Conservation (phyloP, 2,329 filamentous ascomycete species). For the Claviceps digitariae region DNA sequence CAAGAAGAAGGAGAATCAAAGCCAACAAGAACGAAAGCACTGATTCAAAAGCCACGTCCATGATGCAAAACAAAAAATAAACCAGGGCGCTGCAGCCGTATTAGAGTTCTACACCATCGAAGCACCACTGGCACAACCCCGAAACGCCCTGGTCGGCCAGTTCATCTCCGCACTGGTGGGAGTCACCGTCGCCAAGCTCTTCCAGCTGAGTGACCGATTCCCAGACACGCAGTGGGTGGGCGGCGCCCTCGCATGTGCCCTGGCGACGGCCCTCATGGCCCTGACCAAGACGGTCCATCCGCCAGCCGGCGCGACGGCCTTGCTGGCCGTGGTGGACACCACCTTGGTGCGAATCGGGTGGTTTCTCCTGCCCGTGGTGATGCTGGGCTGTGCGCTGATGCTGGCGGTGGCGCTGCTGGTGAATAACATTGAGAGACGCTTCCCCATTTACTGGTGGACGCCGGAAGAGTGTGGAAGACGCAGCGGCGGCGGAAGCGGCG, state of each 20-base stretch:
- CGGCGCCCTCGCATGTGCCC: constrained; percentile 50
- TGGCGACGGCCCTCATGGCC: constrained; percentile 50
- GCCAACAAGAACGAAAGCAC: not conserved
- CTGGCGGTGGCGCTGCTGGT: constrained; percentile 46
- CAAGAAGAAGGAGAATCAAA: too few relatives aligned
- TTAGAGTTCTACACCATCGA: constrained; percentile 60
- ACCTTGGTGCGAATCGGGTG: constrained; percentile 47
- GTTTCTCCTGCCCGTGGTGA: constrained; percentile 50
- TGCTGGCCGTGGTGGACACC: constrained; percentile 51
- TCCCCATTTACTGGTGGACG: constrained; percentile 60
- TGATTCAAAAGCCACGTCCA: not conserved
- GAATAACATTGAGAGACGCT: constrained; percentile 56
- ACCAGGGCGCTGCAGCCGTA: constrained; percentile 59
- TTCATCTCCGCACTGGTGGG: constrained; percentile 47
- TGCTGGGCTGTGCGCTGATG: constrained; percentile 49
- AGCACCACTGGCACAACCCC: constrained; percentile 59
- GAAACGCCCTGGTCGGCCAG: constrained; percentile 56
- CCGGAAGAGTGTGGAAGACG: constrained; percentile 19
- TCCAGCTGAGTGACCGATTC: constrained; percentile 34
- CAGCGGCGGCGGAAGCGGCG: too few relatives aligned
- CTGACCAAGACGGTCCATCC: constrained; percentile 61
- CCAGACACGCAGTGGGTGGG: constrained; percentile 47
- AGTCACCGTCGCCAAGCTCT: constrained; percentile 50
- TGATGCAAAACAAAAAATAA: too few relatives aligned
- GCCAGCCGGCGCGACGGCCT: constrained; percentile 59